Evolutionary conservation across 352 stramenopile species (phyloP).

Genomic region (Phytophthora nicotianae): DNA sequence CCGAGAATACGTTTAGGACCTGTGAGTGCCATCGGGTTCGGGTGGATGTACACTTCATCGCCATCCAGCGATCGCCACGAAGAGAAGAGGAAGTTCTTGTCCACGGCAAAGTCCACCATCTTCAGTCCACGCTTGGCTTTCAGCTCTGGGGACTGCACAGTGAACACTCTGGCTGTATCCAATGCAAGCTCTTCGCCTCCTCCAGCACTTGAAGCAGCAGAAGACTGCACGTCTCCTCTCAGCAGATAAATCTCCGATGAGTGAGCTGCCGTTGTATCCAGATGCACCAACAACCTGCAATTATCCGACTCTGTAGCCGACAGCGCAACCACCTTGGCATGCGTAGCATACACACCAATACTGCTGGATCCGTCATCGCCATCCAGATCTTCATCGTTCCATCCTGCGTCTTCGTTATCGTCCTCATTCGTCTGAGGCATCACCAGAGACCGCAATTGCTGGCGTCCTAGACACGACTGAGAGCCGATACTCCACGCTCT

Average conservation of each 20-base stretch:
- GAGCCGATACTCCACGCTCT: slow-evolving; percentile 70
- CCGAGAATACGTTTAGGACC: slow-evolving; percentile 58
- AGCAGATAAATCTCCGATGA: slow-evolving; percentile 70
- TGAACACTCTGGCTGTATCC: slow-evolving; percentile 62
- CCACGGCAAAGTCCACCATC: slow-evolving; percentile 75
- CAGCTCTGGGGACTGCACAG: slow-evolving; percentile 27
- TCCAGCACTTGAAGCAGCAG: slow-evolving; percentile 27
- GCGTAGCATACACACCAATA: slow-evolving; percentile 41
- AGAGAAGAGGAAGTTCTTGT: slow-evolving; percentile 74
- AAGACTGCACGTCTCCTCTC: slow-evolving; percentile 52
- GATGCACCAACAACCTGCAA: slow-evolving; percentile 67
- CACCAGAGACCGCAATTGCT: slow-evolving; percentile 52
- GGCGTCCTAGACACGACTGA: slow-evolving; percentile 68
- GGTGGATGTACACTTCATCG: slow-evolving; percentile 66
- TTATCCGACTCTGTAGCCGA: slow-evolving; percentile 57
- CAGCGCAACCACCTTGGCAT: slow-evolving; percentile 68
- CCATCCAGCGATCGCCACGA: slow-evolving; percentile 67
- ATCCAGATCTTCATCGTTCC: slow-evolving; percentile 45
- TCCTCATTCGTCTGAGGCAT: slow-evolving; percentile 18
- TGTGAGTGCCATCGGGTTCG: slow-evolving; percentile 73
- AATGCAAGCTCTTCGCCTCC: slow-evolving; percentile 50
- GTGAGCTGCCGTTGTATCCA: slow-evolving; percentile 60
- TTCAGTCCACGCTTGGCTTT: slow-evolving; percentile 49
- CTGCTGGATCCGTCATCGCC: slow-evolving; percentile 27
- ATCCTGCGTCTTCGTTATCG: slow-evolving; percentile 30